phyloP scores from a whole-genome alignment of 2,329 filamentous ascomycete genomes.

The Fusarium redolens region DNA sequence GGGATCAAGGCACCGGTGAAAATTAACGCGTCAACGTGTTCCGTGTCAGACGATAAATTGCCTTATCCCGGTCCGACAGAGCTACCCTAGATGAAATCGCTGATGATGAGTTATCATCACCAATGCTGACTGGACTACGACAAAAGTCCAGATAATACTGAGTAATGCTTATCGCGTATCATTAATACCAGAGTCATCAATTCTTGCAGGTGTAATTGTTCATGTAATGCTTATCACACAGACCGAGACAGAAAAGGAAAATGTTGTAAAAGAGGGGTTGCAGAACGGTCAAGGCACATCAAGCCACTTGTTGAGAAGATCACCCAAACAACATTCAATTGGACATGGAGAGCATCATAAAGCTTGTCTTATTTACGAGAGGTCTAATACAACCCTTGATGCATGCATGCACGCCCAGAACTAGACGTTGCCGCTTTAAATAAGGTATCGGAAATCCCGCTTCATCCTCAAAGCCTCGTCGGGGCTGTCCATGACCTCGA shows the following conservation, averaged over 20 bases:
- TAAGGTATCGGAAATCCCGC: constrained; percentile 61
- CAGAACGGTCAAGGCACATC: neutral
- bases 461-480: constrained; percentile 59
- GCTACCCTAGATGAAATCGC: constrained; percentile 16
- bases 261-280: constrained; percentile 9
- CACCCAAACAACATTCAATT: neutral
- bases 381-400: neutral
- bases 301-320: constrained; percentile 12
- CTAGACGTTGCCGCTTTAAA: constrained; percentile 45
- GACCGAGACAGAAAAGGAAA: neutral
- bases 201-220: neutral
- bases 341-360: neutral
- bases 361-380: neutral
- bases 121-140: constrained; percentile 11
- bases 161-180: constrained; percentile 16
- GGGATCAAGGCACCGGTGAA: neutral
- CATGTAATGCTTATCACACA: constrained; percentile 17
- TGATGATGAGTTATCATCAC: constrained; percentile 4
- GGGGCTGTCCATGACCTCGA: constrained; percentile 54
- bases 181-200: neutral
- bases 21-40: constrained; percentile 24
- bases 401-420: neutral
- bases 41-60: constrained; percentile 5
- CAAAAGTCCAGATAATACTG: neutral
- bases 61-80: constrained; percentile 21